Base-by-base conservation (phyloP, 2,329 filamentous ascomycete genomes). In the Aspergillus cejpii region DNA sequence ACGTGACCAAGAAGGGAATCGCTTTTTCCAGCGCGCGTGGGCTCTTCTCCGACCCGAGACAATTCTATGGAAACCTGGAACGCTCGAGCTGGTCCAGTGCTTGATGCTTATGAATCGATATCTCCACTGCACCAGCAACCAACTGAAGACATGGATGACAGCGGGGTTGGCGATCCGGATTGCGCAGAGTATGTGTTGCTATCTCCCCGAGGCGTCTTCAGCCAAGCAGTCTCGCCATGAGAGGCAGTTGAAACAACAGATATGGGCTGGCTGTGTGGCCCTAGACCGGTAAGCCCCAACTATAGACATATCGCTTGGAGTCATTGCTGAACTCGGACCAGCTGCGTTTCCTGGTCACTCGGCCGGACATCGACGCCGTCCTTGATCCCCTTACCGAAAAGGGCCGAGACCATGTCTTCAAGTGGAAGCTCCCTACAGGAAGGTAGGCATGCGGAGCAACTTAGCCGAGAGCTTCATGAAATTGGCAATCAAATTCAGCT, bases 301-400 rank as follows among this genome's bases (percentile, higher is more conserved):
- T 3, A n/a, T 28, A 7, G 6, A 28, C 11, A 10, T 12, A 28
- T 6, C 7, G 3, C 11, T 28, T 6, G 7, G 5, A 28, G 3
- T 27, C 4, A n/a, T 19, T 7, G 4, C 36, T 29, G 6, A 37
- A 3, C 29, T n/a, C 27, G 1, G 2, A 8, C 3, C 29, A 55
- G 53, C 36, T 55, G 53, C 8, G 49, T 53, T 27, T 55, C 53
- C 11, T 55, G 53, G 53, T 53, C 53, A 20, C 49, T 53, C 8
- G 47, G 51, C 20, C 48, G 44, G 39, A 47, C 49, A 39, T 50
- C 50, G 15, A 41, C 43, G 10, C 44, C 48, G 6, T 43, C 44
- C 1, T 36, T 51, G 7, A 42, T 47, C 11, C 42, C 47, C n/a
- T 37, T 45, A 20, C 42, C 44, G 15, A 33, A 39, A 6, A 27